phyloP scores from a whole-genome alignment of 768 basidiomycete species.

The Neoboletus magnificus region DNA sequence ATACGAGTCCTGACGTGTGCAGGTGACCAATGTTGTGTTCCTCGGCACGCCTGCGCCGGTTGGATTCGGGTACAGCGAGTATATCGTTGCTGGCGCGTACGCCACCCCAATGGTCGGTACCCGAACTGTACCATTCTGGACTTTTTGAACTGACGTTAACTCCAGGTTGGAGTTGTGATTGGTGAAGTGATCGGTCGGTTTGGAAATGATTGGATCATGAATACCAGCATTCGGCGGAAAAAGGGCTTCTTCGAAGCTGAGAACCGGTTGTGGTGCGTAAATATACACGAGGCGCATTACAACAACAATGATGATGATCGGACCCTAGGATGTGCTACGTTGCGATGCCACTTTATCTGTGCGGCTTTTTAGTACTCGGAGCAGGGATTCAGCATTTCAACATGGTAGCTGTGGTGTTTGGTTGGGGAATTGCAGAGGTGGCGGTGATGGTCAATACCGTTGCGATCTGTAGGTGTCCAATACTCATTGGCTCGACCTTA shows the following conservation, averaged over 20 bases:
- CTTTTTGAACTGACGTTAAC: not conserved
- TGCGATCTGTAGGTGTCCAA: constrained; percentile 32
- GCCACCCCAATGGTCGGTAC: constrained; percentile 42
- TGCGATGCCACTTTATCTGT: constrained; percentile 39
- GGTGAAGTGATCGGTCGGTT: constrained; percentile 52
- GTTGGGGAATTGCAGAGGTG: constrained; percentile 42
- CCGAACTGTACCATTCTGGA: not conserved
- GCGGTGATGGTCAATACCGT: constrained; percentile 40
- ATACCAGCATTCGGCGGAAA: constrained; percentile 41
- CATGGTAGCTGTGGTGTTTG: constrained; percentile 34
- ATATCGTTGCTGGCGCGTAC: constrained; percentile 41
- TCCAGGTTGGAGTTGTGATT: constrained; percentile 45
- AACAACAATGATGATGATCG: not conserved
- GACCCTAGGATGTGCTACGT: constrained; percentile 35
- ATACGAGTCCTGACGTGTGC: not conserved
- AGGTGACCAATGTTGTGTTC: constrained; percentile 58
- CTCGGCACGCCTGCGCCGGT: constrained; percentile 43
- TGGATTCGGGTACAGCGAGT: constrained; percentile 46
- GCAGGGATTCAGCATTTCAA: constrained; percentile 34
- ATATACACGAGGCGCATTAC: not conserved
- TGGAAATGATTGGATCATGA: constrained; percentile 49
- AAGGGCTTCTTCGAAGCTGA: constrained; percentile 54
- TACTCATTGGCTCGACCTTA: not conserved
- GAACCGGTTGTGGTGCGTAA: constrained; percentile 38
- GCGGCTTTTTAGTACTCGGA: constrained; percentile 42